Evolutionary conservation across 345 rosid genomes (phyloP).

Genomic region (Barbarea vulgaris): DNA sequence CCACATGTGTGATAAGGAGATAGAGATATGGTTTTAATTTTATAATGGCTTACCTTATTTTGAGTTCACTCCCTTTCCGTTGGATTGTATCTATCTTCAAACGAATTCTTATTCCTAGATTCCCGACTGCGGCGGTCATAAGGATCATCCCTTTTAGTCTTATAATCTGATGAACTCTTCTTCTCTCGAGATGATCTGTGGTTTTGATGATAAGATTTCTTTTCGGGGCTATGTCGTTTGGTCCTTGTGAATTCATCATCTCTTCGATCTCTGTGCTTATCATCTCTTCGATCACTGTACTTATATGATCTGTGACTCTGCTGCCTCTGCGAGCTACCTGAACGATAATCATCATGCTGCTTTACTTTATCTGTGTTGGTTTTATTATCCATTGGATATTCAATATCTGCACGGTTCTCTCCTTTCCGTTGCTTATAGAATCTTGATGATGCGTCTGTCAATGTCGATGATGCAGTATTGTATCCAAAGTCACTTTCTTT

Average conservation of each 20-base stretch:
- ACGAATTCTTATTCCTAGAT: constrained; percentile 39
- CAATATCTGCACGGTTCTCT: constrained; percentile 35
- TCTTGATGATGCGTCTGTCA: constrained; percentile 36
- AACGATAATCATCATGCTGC: constrained; percentile 43
- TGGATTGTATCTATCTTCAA: constrained; percentile 88
- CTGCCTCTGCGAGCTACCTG: constrained; percentile 42
- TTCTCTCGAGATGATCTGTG: constrained; percentile 41
- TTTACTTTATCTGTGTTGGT: constrained; percentile 33
- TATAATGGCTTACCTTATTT: constrained; percentile 38
- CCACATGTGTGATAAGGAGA: constrained; percentile 3
- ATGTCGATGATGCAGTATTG: constrained; percentile 40
- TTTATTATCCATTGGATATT: constrained; percentile 36
- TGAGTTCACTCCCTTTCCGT: constrained; percentile 47
- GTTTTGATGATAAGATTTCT: constrained; percentile 38
- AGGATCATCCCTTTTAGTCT: constrained; percentile 27
- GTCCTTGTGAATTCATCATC: constrained; percentile 43
- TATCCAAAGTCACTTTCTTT: constrained; percentile 40
- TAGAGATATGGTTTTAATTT: constrained; percentile 4
- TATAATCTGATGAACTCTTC: constrained; percentile 39
- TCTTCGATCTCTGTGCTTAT: constrained; percentile 40
- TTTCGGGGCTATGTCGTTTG: constrained; percentile 40
- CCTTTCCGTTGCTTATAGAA: constrained; percentile 40
- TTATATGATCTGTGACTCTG: constrained; percentile 43
- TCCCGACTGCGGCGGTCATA: constrained; percentile 39
- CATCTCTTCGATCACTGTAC: constrained; percentile 19